Percentiles rank a stretch among this genome's conserved stretches.
Conservation (phyloP, 129 eudicot species). For the Smallanthus sonchifolius region DNA sequence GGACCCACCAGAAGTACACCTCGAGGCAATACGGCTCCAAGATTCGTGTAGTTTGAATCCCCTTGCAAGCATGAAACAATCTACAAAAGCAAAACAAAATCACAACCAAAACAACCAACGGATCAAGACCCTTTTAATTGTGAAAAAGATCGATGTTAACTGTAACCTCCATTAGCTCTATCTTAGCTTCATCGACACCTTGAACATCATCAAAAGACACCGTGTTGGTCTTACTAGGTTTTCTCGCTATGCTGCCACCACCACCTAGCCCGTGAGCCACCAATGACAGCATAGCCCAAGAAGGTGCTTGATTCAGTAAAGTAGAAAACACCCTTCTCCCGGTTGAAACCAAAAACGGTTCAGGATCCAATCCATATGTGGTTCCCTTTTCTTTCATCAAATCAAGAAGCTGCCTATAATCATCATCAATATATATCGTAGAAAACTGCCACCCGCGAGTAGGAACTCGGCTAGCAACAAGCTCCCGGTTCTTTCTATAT, state of each 20-base stretch:
- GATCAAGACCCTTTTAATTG: background rate
- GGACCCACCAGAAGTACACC: constrained; percentile 46
- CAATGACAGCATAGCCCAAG: constrained; percentile 41
- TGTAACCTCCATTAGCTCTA: constrained; percentile 39
- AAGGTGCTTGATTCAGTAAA: constrained; percentile 37
- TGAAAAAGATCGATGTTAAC: background rate
- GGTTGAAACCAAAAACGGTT: constrained; percentile 33
- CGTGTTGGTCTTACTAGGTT: constrained; percentile 27
- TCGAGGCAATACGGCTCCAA: constrained; percentile 38
- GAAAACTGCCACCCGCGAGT: constrained; percentile 34
- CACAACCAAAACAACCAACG: background rate
- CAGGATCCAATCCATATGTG: constrained; percentile 30
- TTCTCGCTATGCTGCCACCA: constrained; percentile 40
- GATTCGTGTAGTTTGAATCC: constrained; percentile 29
- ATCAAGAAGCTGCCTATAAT: constrained; percentile 35
- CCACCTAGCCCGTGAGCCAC: constrained; percentile 37
- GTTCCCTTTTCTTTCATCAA: constrained; percentile 40
- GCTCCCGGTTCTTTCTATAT: background rate
- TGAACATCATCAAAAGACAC: constrained; percentile 40
- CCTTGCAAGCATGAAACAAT: constrained; percentile 46
- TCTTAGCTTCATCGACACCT: constrained; percentile 41
- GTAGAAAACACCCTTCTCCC: constrained; percentile 29
- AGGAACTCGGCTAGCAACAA: constrained; percentile 12
- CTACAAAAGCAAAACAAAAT: constrained; percentile 4
- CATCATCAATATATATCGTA: constrained; percentile 29